These are phyloP conservation scores for Physaria fendleri DNA, from an alignment of 345 rosid genomes.

Conservation along the genomic window DNA sequence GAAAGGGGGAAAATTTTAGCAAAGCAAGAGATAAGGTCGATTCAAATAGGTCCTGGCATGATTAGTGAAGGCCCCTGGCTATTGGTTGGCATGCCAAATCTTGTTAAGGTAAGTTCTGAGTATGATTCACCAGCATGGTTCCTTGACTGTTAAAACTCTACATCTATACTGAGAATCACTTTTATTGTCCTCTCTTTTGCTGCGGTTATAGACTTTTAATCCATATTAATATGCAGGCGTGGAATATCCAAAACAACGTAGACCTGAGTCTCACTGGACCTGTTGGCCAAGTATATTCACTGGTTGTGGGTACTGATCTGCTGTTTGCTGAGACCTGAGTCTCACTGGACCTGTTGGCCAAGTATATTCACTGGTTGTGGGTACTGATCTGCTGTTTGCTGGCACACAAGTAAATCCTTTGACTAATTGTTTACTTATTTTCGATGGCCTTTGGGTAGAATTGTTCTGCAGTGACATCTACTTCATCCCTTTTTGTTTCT, in stretches of 20 bases:
- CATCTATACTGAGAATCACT: neutral
- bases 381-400: slow-evolving; percentile 72
- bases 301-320: slow-evolving; percentile 74
- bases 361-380: slow-evolving; percentile 83
- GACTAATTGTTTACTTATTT: neutral
- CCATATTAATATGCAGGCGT: slow-evolving; percentile 43
- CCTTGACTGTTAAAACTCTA: neutral
- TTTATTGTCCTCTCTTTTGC: neutral
- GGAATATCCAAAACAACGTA: slow-evolving; percentile 62
- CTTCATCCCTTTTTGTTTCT: neutral
- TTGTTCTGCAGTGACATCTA: slow-evolving; percentile 1
- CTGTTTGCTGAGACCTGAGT: slow-evolving; percentile 73
- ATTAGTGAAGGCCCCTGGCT: slow-evolving; percentile 98
- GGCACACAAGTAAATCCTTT: slow-evolving; percentile 69
- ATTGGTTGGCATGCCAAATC: slow-evolving; percentile 79
- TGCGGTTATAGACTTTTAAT: neutral
- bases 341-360: slow-evolving; percentile 91
- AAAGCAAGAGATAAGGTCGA: too few relatives aligned
- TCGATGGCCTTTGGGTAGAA: neutral
- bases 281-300: slow-evolving; percentile 79
- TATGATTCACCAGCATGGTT: neutral
- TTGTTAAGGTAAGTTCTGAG: slow-evolving; percentile 58
- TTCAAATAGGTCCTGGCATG: too few relatives aligned
- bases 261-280: slow-evolving; percentile 85
- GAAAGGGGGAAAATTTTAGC: too few relatives aligned